phyloP scores from a whole-genome alignment of 2,329 filamentous ascomycete genomes.

The Corynespora cassiicola region DNA sequence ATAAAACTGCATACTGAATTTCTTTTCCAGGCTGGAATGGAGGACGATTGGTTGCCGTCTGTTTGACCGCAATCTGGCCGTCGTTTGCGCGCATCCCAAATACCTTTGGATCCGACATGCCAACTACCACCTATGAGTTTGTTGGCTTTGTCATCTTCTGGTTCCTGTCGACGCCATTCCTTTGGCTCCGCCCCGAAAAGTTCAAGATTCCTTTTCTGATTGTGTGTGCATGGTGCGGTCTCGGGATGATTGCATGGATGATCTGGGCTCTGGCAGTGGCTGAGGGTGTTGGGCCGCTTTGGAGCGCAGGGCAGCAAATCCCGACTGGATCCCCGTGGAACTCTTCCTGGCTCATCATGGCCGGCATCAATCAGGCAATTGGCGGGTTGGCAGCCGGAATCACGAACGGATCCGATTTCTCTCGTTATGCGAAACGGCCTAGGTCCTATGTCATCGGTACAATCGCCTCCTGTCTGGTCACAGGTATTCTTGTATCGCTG shows the following conservation, averaged over 20 bases:
- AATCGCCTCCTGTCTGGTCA: conserved; percentile 47
- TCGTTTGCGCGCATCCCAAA: conserved; percentile 44
- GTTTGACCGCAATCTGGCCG: conserved; percentile 44
- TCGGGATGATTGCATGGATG: conserved; percentile 56
- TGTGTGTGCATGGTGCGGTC: conserved; percentile 51
- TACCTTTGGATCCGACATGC: conserved; percentile 39
- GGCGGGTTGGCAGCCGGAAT: conserved; percentile 51
- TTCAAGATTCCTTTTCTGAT: conserved; percentile 57
- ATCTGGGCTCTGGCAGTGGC: conserved; percentile 56
- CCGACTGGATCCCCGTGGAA: conserved; percentile 46
- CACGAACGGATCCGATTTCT: conserved; percentile 54
- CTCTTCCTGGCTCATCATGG: conserved; percentile 54
- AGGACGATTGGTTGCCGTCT: conserved; percentile 40
- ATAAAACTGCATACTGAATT: conserved; percentile 7
- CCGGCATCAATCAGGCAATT: conserved; percentile 52
- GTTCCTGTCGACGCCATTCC: conserved; percentile 50
- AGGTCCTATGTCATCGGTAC: conserved; percentile 50
- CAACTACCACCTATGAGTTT: conserved; percentile 43
- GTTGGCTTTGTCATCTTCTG: conserved; percentile 44
- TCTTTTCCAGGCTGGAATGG: conserved; percentile 41
- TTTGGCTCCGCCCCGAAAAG: conserved; percentile 58
- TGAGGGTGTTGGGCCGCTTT: conserved; percentile 53
- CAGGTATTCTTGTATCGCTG: conserved; percentile 50
- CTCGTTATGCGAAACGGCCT: conserved; percentile 48
- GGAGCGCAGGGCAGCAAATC: conserved; percentile 46